Evolutionary conservation across 2,329 filamentous ascomycete species (phyloP), one percentile per base, ranked within the genome.

Genomic region (Diplodia sapinea): DNA sequence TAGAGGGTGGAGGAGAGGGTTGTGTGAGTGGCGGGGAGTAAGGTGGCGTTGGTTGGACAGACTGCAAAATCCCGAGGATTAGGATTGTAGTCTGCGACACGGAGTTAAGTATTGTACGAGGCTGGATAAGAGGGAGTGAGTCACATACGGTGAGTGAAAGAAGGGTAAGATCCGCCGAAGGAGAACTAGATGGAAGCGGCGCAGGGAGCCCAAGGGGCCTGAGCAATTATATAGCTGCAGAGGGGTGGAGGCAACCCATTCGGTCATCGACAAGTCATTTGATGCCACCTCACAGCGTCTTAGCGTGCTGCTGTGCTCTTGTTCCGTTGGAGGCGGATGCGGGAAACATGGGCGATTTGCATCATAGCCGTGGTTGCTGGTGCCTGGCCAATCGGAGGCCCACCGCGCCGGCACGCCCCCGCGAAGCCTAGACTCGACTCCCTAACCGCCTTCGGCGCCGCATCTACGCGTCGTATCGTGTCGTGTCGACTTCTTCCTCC

Each of bases 261-360:
- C 47, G 11, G 31, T 51, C 43, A 38, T 38, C 12, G 20, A 36
- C 65, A 62, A 67, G 65, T 67, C 65, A 67, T 52, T 62, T 67
- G 65, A 67, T 67, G 47, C 29, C 62, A 43, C 33, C 54, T 65
- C 59, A 63, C 59, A 29, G 20, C 31, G 36, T 51, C 17, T 12
- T 63, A 63, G 59, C 33, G 59, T 51, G 59, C 47, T 63, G 59
- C 59, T 50, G 59, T 63, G 59, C 31, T 51, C 31, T 51, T 15
- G 23, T 29, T 47, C 15, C 38, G 56, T 20, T 47, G 33, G 43
- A 51, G 43, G 59, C 49, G 59, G 59, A 63, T n/a, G 47, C 20
- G 59, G 59, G 56, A 26, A 31, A 38, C 6, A 49, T n/a, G 13
- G 23, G 40, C 62, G 29, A 54, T 26, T 57, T 66, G 64, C 64